phyloP scores from a whole-genome alignment of 2,329 filamentous ascomycete species.

The Triangularia verruculosa region DNA sequence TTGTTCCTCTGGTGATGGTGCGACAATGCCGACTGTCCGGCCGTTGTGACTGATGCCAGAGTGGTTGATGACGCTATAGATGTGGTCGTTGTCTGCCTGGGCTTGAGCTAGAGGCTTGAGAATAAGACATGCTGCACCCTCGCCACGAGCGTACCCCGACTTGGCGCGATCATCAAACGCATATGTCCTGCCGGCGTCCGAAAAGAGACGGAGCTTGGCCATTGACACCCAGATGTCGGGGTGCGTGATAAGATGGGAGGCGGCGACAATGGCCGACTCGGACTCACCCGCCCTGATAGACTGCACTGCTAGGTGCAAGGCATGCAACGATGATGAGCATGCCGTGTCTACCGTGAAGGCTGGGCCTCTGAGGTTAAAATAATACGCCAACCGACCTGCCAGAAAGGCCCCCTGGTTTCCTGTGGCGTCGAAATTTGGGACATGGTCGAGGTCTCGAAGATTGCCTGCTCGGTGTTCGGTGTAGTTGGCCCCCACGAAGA shows the following conservation, averaged over 20 bases:
- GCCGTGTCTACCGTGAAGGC: slow-evolving; percentile 28
- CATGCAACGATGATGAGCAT: slow-evolving; percentile 28
- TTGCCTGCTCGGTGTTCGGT: slow-evolving; percentile 23
- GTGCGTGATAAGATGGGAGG: slow-evolving; percentile 26
- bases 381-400: slow-evolving; percentile 27
- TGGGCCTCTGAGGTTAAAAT: slow-evolving; percentile 27
- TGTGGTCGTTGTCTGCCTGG: slow-evolving; percentile 26
- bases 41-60: slow-evolving; percentile 28
- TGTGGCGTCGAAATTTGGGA: slow-evolving; percentile 26
- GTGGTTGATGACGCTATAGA: slow-evolving; percentile 26
- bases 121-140: slow-evolving; percentile 24
- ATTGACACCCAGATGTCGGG: slow-evolving; percentile 30
- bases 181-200: slow-evolving; percentile 25
- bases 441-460: slow-evolving; percentile 26
- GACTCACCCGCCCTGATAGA: slow-evolving; percentile 27
- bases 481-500: slow-evolving; percentile 33
- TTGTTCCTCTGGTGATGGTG: slow-evolving; percentile 24
- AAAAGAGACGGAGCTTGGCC: slow-evolving; percentile 28
- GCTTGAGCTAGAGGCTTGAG: slow-evolving; percentile 25
- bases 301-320: slow-evolving; percentile 28
- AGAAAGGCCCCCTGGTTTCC: slow-evolving; percentile 28
- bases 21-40: slow-evolving; percentile 27
- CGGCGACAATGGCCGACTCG: slow-evolving; percentile 26
- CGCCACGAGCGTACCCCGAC: slow-evolving; percentile 28
- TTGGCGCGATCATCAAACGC: slow-evolving; percentile 29